A percentile compares a stretch with the other conserved stretches of the same genome.
Evolutionary conservation across 2,329 filamentous ascomycete species (phyloP).

Genomic region (Lojkania enalia): DNA sequence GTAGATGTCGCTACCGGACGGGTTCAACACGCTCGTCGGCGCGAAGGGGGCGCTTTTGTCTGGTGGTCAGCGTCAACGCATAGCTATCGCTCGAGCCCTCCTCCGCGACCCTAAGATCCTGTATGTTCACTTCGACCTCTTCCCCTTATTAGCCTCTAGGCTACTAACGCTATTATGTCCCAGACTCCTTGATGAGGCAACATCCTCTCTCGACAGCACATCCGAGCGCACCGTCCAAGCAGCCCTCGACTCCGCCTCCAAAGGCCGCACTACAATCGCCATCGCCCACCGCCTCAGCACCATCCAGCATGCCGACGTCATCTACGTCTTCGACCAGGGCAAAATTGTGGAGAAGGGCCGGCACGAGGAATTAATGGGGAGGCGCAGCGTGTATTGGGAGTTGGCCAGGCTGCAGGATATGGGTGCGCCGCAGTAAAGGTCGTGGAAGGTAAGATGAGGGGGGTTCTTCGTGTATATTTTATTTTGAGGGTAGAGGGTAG

Average conservation of each 20-base stretch:
- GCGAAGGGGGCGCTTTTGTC: slow-evolving; percentile 68
- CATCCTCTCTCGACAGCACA: slow-evolving; percentile 42
- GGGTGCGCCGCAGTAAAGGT: slow-evolving; percentile 38
- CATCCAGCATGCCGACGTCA: slow-evolving; percentile 91
- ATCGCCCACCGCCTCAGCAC: slow-evolving; percentile 91
- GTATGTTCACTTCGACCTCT: slow-evolving; percentile 82
- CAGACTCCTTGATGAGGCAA: slow-evolving; percentile 45
- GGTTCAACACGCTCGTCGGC: slow-evolving; percentile 83
- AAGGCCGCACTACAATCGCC: slow-evolving; percentile 89
- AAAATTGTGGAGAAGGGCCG: slow-evolving; percentile 82
- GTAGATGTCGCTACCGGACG: slow-evolving; percentile 57
- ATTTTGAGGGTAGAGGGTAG: no score
- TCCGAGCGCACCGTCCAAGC: slow-evolving; percentile 77
- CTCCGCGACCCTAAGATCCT: slow-evolving; percentile 89
- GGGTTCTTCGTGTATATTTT: no score
- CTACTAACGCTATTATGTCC: slow-evolving; percentile 9
- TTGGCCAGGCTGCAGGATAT: slow-evolving; percentile 41
- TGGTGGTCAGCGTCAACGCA: slow-evolving; percentile 92
- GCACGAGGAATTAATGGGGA: slow-evolving; percentile 62
- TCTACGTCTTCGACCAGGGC: slow-evolving; percentile 95
- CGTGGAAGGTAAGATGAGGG: no score
- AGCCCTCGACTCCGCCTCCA: slow-evolving; percentile 78
- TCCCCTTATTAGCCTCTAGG: slow-evolving; percentile 67
- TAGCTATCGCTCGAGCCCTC: slow-evolving; percentile 92
- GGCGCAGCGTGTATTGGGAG: slow-evolving; percentile 47